These are phyloP conservation scores for Fusarium subtropicale DNA, from an alignment of 2,329 filamentous ascomycete species.

Conservation along the genomic window DNA sequence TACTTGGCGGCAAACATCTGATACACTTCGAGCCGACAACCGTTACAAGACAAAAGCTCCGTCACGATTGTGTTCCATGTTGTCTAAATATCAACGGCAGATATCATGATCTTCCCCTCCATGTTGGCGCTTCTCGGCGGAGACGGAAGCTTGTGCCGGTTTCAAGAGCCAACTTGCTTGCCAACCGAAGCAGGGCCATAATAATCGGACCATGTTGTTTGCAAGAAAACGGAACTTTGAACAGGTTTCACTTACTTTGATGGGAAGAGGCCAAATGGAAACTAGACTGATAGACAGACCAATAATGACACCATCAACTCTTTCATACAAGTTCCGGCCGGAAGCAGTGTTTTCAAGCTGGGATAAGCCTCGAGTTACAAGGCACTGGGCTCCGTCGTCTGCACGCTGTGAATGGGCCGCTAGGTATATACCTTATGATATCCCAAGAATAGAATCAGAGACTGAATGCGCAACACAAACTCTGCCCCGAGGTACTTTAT, in stretches of 20 bases:
- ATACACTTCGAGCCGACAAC: slow-evolving; percentile 16
- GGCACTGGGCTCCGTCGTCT: neutral
- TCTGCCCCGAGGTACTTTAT: neutral
- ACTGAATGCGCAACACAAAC: neutral
- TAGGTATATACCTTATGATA: neutral
- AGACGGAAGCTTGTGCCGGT: neutral
- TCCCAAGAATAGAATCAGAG: slow-evolving; percentile 6
- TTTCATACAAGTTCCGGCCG: neutral
- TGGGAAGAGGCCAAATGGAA: neutral
- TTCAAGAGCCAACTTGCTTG: neutral
- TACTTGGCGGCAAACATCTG: slow-evolving; percentile 9
- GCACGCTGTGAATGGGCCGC: neutral
- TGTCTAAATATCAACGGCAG: neutral
- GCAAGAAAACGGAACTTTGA: neutral
- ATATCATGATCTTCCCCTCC: neutral
- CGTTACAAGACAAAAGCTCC: neutral
- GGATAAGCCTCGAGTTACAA: neutral
- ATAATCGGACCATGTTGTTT: neutral
- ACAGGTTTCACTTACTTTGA: neutral
- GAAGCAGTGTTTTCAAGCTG: neutral
- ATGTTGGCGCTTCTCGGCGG: neutral
- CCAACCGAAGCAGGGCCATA: neutral
- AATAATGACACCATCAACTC: neutral
- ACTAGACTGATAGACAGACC: neutral
- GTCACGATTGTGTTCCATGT: slow-evolving; percentile 1